Percentiles rank a stretch among this genome's conserved stretches.
These are phyloP conservation scores for Plasmodium inui DNA, from an alignment of 169 alveolate genomes.

Conservation along the genomic window DNA sequence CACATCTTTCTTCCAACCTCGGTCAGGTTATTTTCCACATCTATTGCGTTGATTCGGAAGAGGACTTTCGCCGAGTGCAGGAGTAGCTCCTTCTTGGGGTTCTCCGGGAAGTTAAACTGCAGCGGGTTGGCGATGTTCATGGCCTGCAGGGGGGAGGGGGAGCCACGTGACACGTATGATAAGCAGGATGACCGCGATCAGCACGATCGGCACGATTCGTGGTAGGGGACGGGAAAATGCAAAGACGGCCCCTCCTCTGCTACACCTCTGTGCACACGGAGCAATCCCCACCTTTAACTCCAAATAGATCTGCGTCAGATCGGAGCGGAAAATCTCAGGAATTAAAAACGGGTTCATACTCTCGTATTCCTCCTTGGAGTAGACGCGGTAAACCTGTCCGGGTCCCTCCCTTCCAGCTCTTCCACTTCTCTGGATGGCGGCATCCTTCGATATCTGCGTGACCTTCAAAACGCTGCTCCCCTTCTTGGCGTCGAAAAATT, in stretches of 20 bases:
- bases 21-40: slow-evolving; percentile 82
- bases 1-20: slow-evolving; percentile 81
- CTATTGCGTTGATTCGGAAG: slow-evolving; percentile 70
- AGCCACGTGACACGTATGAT: neutral
- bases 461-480: slow-evolving; percentile 90
- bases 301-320: slow-evolving; percentile 90
- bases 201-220: neutral
- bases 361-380: slow-evolving; percentile 89
- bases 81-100: slow-evolving; percentile 94
- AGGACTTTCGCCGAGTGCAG: slow-evolving; percentile 80
- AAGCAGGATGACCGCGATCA: neutral
- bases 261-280: neutral
- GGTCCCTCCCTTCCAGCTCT: slow-evolving; percentile 95
- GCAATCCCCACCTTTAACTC: slow-evolving; percentile 80
- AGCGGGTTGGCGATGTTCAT: slow-evolving; percentile 69
- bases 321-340: slow-evolving; percentile 94
- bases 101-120: slow-evolving; percentile 94
- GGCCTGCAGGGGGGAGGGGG: slow-evolving; percentile 27
- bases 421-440: slow-evolving; percentile 96
- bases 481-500: slow-evolving; percentile 86
- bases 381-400: slow-evolving; percentile 95
- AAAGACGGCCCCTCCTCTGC: neutral
- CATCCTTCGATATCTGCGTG: slow-evolving; percentile 91
- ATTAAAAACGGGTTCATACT: slow-evolving; percentile 82
- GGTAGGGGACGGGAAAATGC: neutral